A percentile compares a stretch with the other conserved stretches of the same genome.
phyloP scores from a whole-genome alignment of 768 basidiomycete genomes.

The Macrolepiota fuliginosa region DNA sequence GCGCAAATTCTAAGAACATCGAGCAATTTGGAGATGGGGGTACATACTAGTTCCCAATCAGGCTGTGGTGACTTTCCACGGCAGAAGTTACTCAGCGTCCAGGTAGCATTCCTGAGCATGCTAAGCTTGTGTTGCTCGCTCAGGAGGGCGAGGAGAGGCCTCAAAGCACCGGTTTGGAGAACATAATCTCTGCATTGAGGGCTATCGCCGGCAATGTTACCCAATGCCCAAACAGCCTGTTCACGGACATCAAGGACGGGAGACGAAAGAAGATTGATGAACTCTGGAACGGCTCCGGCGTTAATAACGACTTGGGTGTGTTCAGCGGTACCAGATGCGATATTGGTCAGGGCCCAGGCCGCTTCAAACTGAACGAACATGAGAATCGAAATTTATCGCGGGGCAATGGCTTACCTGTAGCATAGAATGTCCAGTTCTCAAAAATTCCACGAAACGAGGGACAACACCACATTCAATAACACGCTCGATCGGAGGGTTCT shows the following conservation, averaged over 20 bases:
- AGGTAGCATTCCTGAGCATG: slow-evolving; percentile 98
- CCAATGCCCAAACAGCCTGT: slow-evolving; percentile 99
- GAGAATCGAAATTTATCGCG: slow-evolving; percentile 5
- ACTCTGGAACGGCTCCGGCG: slow-evolving; percentile 92
- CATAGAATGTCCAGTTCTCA: slow-evolving; percentile 78
- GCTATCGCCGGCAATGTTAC: slow-evolving; percentile 98
- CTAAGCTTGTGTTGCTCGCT: slow-evolving; percentile 98
- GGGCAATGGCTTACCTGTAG: slow-evolving; percentile 57
- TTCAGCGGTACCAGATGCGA: slow-evolving; percentile 96
- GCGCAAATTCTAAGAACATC: slow-evolving; percentile 17
- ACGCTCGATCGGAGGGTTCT: slow-evolving; percentile 98
- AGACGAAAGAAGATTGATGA: slow-evolving; percentile 96
- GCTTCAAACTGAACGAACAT: slow-evolving; percentile 75
- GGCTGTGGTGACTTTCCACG: slow-evolving; percentile 97
- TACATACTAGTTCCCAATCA: slow-evolving; percentile 90
- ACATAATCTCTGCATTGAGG: slow-evolving; percentile 98
- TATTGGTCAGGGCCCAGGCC: slow-evolving; percentile 97
- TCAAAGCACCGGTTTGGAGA: slow-evolving; percentile 86
- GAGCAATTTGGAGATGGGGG: slow-evolving; percentile 6
- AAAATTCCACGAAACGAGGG: slow-evolving; percentile 94
- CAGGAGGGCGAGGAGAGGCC: slow-evolving; percentile 84
- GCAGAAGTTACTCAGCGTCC: slow-evolving; percentile 99
- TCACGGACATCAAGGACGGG: slow-evolving; percentile 94
- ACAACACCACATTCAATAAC: slow-evolving; percentile 98
- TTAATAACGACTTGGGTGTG: slow-evolving; percentile 98